Evolutionary conservation across 202 grass and related monocot genomes (phyloP).

Genomic region (Schoenoplectus tabernaemontani): DNA sequence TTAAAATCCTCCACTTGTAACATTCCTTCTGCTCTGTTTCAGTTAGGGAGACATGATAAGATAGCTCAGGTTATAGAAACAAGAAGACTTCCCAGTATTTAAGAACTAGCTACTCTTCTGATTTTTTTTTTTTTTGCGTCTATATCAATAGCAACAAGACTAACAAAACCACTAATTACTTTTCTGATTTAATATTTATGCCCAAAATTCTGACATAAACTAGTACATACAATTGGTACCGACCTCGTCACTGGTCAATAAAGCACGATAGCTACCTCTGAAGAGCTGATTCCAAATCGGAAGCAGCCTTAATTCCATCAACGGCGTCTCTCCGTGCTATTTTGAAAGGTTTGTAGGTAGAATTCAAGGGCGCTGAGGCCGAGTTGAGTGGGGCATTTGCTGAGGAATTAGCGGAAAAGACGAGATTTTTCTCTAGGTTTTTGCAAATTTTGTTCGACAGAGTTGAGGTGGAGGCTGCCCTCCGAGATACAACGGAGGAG

Average conservation of each 20-base stretch:
- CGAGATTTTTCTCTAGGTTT: slow-evolving; percentile 13
- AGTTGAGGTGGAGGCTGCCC: not conserved
- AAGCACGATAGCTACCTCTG: slow-evolving; percentile 32
- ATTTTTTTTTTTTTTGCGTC: no score
- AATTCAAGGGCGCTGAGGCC: not conserved
- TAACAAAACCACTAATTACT: no score
- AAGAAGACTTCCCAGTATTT: not conserved
- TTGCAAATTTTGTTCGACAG: slow-evolving; percentile 2
- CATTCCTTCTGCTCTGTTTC: slow-evolving; percentile 46
- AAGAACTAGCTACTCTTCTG: slow-evolving; percentile 7
- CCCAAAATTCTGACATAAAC: not conserved
- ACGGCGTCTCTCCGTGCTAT: slow-evolving; percentile 53
- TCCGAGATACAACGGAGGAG: slow-evolving; percentile 28
- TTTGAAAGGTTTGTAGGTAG: slow-evolving; percentile 20
- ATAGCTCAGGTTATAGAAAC: not conserved
- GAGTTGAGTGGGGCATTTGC: not conserved
- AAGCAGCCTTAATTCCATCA: slow-evolving; percentile 41
- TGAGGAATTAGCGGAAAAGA: slow-evolving; percentile 8
- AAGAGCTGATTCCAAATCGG: slow-evolving; percentile 43
- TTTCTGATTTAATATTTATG: not conserved
- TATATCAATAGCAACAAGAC: no score
- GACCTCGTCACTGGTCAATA: not conserved
- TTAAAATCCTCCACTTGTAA: slow-evolving; percentile 82
- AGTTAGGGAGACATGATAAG: not conserved
- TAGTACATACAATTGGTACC: not conserved